Evolutionary conservation across 345 rosid species (phyloP).

Genomic region (Corchorus olitorius): DNA sequence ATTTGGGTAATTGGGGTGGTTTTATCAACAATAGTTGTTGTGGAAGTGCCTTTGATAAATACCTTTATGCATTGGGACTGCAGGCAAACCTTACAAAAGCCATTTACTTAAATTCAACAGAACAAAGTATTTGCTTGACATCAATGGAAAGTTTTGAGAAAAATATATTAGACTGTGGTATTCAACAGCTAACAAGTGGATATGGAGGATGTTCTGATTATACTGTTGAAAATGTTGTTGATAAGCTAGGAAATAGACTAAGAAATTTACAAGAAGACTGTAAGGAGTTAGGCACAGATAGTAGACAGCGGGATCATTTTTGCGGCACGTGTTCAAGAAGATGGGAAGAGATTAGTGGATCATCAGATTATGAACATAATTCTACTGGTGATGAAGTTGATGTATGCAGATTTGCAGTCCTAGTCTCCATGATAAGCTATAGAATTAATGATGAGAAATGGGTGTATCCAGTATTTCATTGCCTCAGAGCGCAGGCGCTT

Average conservation of each 20-base stretch:
- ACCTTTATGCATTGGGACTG: conserved; percentile 44
- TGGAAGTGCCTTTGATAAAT: conserved; percentile 33
- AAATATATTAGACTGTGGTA: conserved; percentile 32
- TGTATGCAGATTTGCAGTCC: conserved; percentile 46
- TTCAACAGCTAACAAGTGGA: conserved; percentile 50
- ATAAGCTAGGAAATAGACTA: conserved; percentile 30
- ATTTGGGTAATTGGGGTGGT: conserved; percentile 39
- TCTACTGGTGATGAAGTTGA: conserved; percentile 18
- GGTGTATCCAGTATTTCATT: conserved; percentile 36
- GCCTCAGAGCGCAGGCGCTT: conserved; percentile 36
- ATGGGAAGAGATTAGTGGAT: conserved; percentile 43
- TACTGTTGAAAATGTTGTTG: conserved; percentile 30
- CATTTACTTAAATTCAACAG: conserved; percentile 41
- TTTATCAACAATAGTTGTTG: conserved; percentile 38
- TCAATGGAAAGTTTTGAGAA: conserved; percentile 20
- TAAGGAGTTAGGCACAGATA: conserved; percentile 17
- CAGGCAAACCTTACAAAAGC: conserved; percentile 39
- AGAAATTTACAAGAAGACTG: conserved; percentile 37
- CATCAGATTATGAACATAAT: conserved; percentile 16
- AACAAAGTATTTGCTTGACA: conserved; percentile 44
- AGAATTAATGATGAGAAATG: conserved; percentile 31
- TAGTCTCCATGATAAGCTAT: conserved; percentile 44
- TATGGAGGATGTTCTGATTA: conserved; percentile 45
- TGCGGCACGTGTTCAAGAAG: conserved; percentile 37
- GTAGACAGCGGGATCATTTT: conserved; percentile 5